These are phyloP conservation scores for Mycena amicta DNA, from an alignment of 768 basidiomycete genomes.

Conservation along the genomic window DNA sequence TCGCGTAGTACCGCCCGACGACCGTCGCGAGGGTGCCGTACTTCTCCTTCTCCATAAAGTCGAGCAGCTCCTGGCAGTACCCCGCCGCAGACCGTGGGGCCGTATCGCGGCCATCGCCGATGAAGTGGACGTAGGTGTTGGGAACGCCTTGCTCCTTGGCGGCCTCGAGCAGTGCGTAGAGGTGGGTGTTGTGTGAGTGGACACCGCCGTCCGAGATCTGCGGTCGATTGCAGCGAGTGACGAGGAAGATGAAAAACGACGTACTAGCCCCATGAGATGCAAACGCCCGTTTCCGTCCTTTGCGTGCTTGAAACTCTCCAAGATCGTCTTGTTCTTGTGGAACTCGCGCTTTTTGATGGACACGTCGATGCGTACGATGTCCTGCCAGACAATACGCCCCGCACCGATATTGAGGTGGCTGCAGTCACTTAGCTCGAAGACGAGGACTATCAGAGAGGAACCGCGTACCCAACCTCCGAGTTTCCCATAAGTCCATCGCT, in stretches of 20 bases:
- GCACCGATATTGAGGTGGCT: conserved; percentile 96
- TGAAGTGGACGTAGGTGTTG: conserved; percentile 89
- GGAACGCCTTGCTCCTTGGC: conserved; percentile 87
- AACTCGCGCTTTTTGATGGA: conserved; percentile 88
- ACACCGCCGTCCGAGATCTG: conserved; percentile 95
- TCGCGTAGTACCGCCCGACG: conserved; percentile 91
- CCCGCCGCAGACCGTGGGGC: conserved; percentile 81
- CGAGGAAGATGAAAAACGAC: conserved; percentile 23
- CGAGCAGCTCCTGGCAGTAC: conserved; percentile 76
- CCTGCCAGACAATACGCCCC: conserved; percentile 95
- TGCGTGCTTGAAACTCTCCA: conserved; percentile 74
- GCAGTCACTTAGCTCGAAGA: conserved; percentile 1
- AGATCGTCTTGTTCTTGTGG: conserved; percentile 73
- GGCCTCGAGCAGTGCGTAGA: conserved; percentile 87
- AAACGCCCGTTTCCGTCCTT: conserved; percentile 83
- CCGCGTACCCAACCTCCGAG: conserved; percentile 89
- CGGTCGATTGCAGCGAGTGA: not conserved
- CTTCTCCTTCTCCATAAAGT: conserved; percentile 75
- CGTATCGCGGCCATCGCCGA: conserved; percentile 94
- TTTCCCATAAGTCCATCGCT: conserved; percentile 97
- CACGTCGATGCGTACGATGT: conserved; percentile 94
- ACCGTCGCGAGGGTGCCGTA: conserved; percentile 84
- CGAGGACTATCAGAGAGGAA: conserved; percentile 16
- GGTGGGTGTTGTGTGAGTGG: conserved; percentile 92
- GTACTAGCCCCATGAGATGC: conserved; percentile 85